Evolutionary conservation across 2,329 filamentous ascomycete genomes (phyloP).

Genomic region (Escovopsis weberi): DNA sequence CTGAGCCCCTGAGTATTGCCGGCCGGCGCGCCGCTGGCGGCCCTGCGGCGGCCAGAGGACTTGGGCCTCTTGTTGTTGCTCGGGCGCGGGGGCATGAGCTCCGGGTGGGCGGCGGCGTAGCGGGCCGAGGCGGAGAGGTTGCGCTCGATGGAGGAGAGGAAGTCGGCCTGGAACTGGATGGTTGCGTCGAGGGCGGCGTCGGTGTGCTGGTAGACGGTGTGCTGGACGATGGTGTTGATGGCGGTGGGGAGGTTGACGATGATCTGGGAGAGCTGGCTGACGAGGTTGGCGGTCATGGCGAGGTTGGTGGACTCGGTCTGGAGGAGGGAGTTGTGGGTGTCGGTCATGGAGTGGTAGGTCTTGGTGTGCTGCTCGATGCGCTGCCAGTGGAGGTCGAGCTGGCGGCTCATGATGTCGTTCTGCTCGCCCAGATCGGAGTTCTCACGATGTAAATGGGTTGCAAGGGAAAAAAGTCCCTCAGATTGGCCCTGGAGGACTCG

Average conservation of each 20-base stretch:
- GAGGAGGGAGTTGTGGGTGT: conserved; percentile 9
- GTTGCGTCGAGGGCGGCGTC: conserved; percentile 9
- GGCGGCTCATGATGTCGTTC: conserved; percentile 12
- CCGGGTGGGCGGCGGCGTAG: too few species aligned
- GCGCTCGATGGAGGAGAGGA: not conserved
- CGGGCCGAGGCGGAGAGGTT: too few species aligned
- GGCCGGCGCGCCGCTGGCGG: too few species aligned
- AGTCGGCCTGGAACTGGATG: conserved; percentile 10
- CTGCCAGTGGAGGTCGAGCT: conserved; percentile 13
- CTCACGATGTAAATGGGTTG: conserved; percentile 7
- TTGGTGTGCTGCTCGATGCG: conserved; percentile 10
- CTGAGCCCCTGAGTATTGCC: too few species aligned
- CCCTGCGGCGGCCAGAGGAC: too few species aligned
- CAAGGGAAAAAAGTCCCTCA: not conserved
- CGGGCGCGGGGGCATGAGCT: too few species aligned
- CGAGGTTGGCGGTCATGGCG: conserved; percentile 8
- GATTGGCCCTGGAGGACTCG: not conserved
- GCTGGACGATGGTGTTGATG: conserved; percentile 13
- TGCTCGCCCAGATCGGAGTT: conserved; percentile 11
- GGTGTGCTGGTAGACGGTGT: conserved; percentile 12
- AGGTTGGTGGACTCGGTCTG: conserved; percentile 9
- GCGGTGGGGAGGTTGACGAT: conserved; percentile 12
- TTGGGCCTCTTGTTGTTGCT: too few species aligned
- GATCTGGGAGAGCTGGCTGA: conserved; percentile 13
- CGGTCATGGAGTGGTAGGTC: conserved; percentile 6